Evolutionary conservation across 176 grass and related monocot species (phyloP).

Genomic region (Leersia perrieri): DNA sequence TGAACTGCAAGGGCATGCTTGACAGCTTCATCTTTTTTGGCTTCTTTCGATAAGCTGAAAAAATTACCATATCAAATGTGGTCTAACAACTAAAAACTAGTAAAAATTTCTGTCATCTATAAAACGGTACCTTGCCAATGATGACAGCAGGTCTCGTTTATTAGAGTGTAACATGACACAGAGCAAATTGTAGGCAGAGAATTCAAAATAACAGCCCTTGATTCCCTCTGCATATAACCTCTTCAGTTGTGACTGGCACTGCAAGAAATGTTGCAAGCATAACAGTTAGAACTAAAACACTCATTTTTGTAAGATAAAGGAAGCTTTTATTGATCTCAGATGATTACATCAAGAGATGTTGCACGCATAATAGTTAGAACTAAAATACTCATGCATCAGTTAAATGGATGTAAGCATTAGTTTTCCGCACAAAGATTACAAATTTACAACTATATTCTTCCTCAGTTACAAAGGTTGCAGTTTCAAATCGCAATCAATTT

Average conservation of each 20-base stretch:
- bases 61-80: constrained; percentile 28
- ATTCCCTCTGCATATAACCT: constrained; percentile 87
- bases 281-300: constrained; percentile 24
- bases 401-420: background rate
- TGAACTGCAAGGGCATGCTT: constrained; percentile 92
- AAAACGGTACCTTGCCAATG: constrained; percentile 72
- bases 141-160: constrained; percentile 84
- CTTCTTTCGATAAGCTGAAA: constrained; percentile 77
- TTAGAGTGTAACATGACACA: constrained; percentile 78
- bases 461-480: background rate
- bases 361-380: constrained; percentile 14
- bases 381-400: constrained; percentile 5
- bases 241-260: constrained; percentile 94
- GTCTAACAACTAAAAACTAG: background rate
- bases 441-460: background rate
- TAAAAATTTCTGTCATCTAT: background rate
- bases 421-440: background rate
- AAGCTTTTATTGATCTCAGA: too few relatives aligned
- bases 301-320: too few relatives aligned
- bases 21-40: constrained; percentile 75
- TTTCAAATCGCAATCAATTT: constrained; percentile 11
- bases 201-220: constrained; percentile 76
- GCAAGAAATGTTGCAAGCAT: constrained; percentile 26
- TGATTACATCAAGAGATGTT: constrained; percentile 30
- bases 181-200: constrained; percentile 86